A percentile compares a stretch with the other conserved stretches of the same genome.
Conservation (phyloP, 768 basidiomycete species). For the Leccinum fibrillosum region DNA sequence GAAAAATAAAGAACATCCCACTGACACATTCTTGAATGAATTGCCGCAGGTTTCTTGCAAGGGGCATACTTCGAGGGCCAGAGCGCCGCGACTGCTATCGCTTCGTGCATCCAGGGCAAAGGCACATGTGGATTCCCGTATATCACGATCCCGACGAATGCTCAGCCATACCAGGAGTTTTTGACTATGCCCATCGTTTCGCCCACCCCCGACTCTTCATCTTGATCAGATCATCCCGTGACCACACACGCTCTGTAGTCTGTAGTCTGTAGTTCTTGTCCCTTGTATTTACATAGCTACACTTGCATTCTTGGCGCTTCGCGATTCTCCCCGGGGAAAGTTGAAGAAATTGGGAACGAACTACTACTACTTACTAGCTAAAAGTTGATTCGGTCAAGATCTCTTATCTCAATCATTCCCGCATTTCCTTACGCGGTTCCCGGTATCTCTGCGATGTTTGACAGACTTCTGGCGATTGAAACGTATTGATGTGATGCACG, state of each 20-base stretch:
- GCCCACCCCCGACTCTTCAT: not conserved
- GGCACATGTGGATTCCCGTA: conserved; percentile 27
- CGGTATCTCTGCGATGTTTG: too few relatives aligned
- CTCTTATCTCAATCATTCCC: too few relatives aligned
- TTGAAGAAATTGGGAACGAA: not conserved
- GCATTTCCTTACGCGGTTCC: too few relatives aligned
- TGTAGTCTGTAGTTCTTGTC: not conserved
- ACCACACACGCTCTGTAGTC: not conserved
- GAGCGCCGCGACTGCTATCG: conserved; percentile 37
- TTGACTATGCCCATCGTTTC: conserved; percentile 9
- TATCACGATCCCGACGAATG: conserved; percentile 28
- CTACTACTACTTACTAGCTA: too few relatives aligned
- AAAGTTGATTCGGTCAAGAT: too few relatives aligned
- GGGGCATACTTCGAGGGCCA: conserved; percentile 58
- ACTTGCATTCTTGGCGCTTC: not conserved
- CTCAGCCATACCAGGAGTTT: conserved; percentile 29
- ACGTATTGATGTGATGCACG: not conserved
- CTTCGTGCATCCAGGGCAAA: conserved; percentile 37
- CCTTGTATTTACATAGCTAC: not conserved
- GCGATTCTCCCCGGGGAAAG: not conserved
- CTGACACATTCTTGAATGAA: not conserved
- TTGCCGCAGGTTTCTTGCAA: conserved; percentile 47
- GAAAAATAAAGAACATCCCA: not conserved
- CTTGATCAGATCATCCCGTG: not conserved
- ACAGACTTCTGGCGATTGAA: too few relatives aligned